Evolutionary conservation across 2,329 filamentous ascomycete species (phyloP).

Genomic region (Waltergamsia citrina): DNA sequence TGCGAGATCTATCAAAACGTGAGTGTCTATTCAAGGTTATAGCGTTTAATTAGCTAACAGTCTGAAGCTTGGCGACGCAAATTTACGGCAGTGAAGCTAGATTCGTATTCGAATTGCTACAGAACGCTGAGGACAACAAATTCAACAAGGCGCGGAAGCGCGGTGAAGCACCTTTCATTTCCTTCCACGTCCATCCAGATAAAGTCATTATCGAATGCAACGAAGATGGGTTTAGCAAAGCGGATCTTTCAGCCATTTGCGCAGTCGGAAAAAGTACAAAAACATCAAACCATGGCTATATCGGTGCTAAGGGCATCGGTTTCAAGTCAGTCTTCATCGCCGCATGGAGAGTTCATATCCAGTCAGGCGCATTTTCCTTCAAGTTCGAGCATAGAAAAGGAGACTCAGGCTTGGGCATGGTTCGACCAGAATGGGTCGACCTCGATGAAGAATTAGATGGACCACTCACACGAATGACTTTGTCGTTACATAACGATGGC

Average conservation of each 20-base stretch:
- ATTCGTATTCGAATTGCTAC: slow-evolving; percentile 8
- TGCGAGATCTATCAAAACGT: too few species aligned
- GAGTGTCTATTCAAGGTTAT: too few species aligned
- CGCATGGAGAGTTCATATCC: slow-evolving; percentile 31
- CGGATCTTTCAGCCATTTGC: slow-evolving; percentile 33
- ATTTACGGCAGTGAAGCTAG: slow-evolving; percentile 31
- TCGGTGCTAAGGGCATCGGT: slow-evolving; percentile 37
- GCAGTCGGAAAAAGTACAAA: slow-evolving; percentile 33
- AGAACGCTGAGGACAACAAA: slow-evolving; percentile 27
- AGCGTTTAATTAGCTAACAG: too few species aligned
- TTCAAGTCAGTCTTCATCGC: slow-evolving; percentile 40
- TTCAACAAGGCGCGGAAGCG: slow-evolving; percentile 35
- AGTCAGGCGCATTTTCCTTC: slow-evolving; percentile 33
- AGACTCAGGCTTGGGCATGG: slow-evolving; percentile 40
- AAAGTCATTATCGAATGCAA: slow-evolving; percentile 35
- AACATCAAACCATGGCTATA: slow-evolving; percentile 22
- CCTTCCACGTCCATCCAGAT: slow-evolving; percentile 21
- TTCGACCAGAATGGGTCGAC: slow-evolving; percentile 35
- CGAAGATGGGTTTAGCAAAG: slow-evolving; percentile 29
- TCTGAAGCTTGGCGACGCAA: slow-evolving; percentile 29
- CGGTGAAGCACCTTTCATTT: slow-evolving; percentile 25
- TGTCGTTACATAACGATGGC: slow-evolving; percentile 21
- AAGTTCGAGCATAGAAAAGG: slow-evolving; percentile 26
- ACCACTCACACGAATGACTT: slow-evolving; percentile 24
- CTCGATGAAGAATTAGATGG: slow-evolving; percentile 11